Percentiles rank a stretch among this genome's conserved stretches.
Conservation (phyloP, 345 rosid genomes). For the Pelargonium nanum region DNA sequence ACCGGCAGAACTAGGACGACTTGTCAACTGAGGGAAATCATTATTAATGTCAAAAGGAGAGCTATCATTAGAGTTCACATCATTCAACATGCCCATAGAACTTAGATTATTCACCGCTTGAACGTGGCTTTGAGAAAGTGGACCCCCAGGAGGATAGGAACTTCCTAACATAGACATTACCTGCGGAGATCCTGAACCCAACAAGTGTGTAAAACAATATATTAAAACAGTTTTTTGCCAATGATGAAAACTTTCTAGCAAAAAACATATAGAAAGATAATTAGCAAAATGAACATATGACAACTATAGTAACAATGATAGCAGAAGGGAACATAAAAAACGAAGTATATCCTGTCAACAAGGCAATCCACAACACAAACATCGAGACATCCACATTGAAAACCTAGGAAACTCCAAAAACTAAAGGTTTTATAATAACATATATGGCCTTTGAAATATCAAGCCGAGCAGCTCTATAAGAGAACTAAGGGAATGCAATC, state of each 20-base stretch:
- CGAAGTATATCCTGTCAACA: neutral
- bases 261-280: too few relatives aligned
- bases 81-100: slow-evolving; percentile 84
- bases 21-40: slow-evolving; percentile 87
- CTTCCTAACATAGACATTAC: slow-evolving; percentile 76
- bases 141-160: slow-evolving; percentile 70
- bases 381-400: too few relatives aligned
- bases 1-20: slow-evolving; percentile 95
- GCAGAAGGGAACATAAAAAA: neutral
- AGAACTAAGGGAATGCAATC: too few relatives aligned
- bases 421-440: neutral
- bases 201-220: slow-evolving; percentile 4
- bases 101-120: slow-evolving; percentile 78
- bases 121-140: slow-evolving; percentile 75
- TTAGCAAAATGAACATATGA: neutral
- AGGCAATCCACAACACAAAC: neutral
- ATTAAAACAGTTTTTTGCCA: neutral
- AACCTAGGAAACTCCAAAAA: neutral
- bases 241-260: neutral
- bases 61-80: slow-evolving; percentile 63
- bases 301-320: too few relatives aligned
- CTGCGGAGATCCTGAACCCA: slow-evolving; percentile 78
- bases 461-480: too few relatives aligned
- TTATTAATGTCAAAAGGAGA: slow-evolving; percentile 89
- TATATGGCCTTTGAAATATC: neutral